A percentile compares a stretch with the other conserved stretches of the same genome.
Evolutionary conservation across 2,329 filamentous ascomycete genomes (phyloP).

Genomic region (Penicillium sp.): DNA sequence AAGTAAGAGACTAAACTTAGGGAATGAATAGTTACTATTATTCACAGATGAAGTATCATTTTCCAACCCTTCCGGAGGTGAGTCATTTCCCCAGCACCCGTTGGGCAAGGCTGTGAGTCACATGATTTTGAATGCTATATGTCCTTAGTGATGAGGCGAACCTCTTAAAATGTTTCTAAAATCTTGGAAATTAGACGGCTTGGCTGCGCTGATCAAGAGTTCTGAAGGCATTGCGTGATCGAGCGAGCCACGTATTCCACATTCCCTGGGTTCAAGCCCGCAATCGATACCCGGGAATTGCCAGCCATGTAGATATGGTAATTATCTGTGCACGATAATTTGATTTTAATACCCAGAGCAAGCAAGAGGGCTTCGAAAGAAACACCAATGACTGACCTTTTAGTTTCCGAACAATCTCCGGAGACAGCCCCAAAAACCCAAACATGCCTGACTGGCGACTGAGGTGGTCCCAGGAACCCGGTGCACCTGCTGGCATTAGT

Average conservation of each 20-base stretch:
- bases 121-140: not conserved
- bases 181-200: too few relatives aligned
- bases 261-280: constrained; percentile 71
- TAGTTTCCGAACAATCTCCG: constrained; percentile 44
- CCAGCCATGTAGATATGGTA: constrained; percentile 59
- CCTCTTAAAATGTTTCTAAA: too few relatives aligned
- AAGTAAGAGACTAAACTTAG: not conserved
- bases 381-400: constrained; percentile 22
- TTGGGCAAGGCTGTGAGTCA: not conserved
- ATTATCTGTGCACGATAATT: constrained; percentile 30
- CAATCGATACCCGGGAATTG: constrained; percentile 95
- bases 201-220: not conserved
- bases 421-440: constrained; percentile 64
- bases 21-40: not conserved
- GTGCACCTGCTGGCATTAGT: constrained; percentile 61
- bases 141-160: too few relatives aligned
- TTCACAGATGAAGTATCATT: too few relatives aligned
- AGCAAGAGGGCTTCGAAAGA: not conserved
- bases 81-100: not conserved
- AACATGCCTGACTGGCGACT: constrained; percentile 99
- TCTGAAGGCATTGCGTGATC: constrained; percentile 14
- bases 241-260: constrained; percentile 32
- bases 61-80: not conserved
- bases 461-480: constrained; percentile 58
- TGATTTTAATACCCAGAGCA: not conserved